Base-by-base conservation (phyloP, 177 flowering plant genomes). In the Tripterygium wilfordii region DNA sequence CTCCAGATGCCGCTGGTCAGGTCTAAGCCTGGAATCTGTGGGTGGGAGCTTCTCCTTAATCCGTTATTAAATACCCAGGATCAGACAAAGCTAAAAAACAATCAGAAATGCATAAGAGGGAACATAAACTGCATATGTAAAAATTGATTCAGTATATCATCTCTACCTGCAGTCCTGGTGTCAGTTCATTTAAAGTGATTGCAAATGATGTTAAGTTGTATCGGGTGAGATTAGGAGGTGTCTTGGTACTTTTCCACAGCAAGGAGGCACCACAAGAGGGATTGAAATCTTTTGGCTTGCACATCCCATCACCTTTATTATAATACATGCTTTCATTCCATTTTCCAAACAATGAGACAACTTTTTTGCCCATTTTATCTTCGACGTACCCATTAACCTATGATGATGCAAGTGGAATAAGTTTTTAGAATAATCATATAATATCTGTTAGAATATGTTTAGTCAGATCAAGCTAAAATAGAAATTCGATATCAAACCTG, bases 21-120 rank as follows among this genome's bases (percentile, higher is more conserved):
- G 98, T 67, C 98, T 75, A 22, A 83, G 83, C 63, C 98, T 79
- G 40, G 96, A 91, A 71, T 91, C 98, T 20, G 95, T 88, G 18
- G 96, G 95, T 8, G 98, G 98, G 32, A 91, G 95, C 62, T 72
- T 82, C 81, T 85, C 96, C 98, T 91, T 76, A 64, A 76, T 70
- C 72, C 71, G 70, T 70, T 45, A 76, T 69, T 68, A 88, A 81
- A 77, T 62, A 73, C 51, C 62, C 58, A 45, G 60, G 29, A 73
- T 79, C 76, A 77, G 77, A 72, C 55, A 56, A 18, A 58, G 67
- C 74, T 67, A 75, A 53, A 63, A 51, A 61, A 62, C 70, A 53
- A 67, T 70, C 65, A 61, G 62, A 72, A 25, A 66, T 61, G 63
- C 51, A 65, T 55, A 47, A 57, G 52, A 54, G 32, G 36, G 55